phyloP scores from a whole-genome alignment of 2,329 filamentous ascomycete species.

The Ophiocordyceps camponoti-rufipedis region DNA sequence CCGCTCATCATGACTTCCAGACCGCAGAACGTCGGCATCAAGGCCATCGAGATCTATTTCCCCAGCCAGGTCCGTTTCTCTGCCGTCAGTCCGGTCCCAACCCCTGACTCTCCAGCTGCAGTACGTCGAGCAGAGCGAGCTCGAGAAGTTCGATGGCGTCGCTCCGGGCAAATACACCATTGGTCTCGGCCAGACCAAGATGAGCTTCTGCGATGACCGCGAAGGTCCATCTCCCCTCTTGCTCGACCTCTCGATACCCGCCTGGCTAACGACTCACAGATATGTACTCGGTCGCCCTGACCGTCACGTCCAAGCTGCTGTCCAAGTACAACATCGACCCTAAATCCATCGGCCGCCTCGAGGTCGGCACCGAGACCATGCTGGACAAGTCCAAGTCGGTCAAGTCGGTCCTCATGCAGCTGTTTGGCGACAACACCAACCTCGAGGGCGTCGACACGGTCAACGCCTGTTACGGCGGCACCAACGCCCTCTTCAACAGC shows the following conservation, averaged over 20 bases:
- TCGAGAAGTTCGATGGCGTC: constrained; percentile 77
- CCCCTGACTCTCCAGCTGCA: constrained; percentile 14
- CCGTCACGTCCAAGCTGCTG: constrained; percentile 58
- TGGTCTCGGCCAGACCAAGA: constrained; percentile 77
- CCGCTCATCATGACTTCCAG: constrained; percentile 38
- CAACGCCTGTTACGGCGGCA: constrained; percentile 77
- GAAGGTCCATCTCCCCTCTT: constrained; percentile 41
- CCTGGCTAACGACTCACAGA: constrained; percentile 27
- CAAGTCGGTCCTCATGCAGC: constrained; percentile 76
- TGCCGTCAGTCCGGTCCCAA: background rate
- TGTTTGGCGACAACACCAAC: constrained; percentile 70
- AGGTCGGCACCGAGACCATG: constrained; percentile 73
- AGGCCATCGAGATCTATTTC: constrained; percentile 83
- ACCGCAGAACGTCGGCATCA: constrained; percentile 79
- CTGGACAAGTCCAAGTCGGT: constrained; percentile 85
- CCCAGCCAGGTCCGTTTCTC: constrained; percentile 53
- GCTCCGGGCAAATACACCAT: constrained; percentile 76
- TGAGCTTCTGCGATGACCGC: constrained; percentile 82
- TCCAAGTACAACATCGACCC: constrained; percentile 71
- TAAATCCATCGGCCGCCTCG: constrained; percentile 60
- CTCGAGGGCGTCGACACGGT: constrained; percentile 69
- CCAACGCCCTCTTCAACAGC: constrained; percentile 68
- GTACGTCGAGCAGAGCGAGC: constrained; percentile 71
- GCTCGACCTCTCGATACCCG: constrained; percentile 2
- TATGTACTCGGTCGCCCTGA: constrained; percentile 75